These are phyloP conservation scores for Mallotus japonicus DNA, from an alignment of 441 rosid species.

Conservation along the genomic window DNA sequence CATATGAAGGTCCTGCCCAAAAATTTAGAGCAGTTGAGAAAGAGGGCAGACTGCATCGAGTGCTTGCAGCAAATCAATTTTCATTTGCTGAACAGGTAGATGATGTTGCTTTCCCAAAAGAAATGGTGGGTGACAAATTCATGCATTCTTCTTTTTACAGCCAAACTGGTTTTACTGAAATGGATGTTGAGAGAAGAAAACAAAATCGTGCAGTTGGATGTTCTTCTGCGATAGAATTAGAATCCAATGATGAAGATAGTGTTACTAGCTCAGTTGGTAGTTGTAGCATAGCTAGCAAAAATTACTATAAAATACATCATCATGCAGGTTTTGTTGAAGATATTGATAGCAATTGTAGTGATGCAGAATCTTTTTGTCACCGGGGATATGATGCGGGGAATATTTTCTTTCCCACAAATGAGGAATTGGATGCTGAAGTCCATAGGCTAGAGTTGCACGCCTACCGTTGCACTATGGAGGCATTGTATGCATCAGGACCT, in stretches of 20 bases:
- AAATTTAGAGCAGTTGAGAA: conserved; percentile 39
- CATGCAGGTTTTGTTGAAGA: conserved; percentile 35
- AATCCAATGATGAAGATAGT: conserved; percentile 41
- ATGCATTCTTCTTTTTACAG: conserved; percentile 28
- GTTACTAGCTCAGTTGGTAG: conserved; percentile 72
- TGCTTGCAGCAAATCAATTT: conserved; percentile 26
- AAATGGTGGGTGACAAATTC: conserved; percentile 31
- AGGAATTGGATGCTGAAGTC: conserved; percentile 38
- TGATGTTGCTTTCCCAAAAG: conserved; percentile 35
- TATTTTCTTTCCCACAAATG: conserved; percentile 23
- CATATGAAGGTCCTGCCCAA: conserved; percentile 27
- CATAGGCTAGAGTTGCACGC: conserved; percentile 67
- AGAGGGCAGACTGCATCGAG: conserved; percentile 32
- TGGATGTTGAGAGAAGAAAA: conserved; percentile 39
- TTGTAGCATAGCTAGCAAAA: conserved; percentile 52
- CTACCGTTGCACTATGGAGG: conserved; percentile 52
- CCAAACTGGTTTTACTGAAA: conserved; percentile 33
- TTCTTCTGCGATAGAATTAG: conserved; percentile 34
- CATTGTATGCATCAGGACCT: conserved; percentile 67
- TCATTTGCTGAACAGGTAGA: conserved; percentile 28
- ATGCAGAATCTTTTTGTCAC: conserved; percentile 56
- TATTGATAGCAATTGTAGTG: conserved; percentile 39
- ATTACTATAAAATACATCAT: conserved; percentile 28
- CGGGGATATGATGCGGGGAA: conserved; percentile 32
- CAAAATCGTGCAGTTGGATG: conserved; percentile 31